Conservation (phyloP, 768 basidiomycete species). For the Pleurotus cornucopiae region DNA sequence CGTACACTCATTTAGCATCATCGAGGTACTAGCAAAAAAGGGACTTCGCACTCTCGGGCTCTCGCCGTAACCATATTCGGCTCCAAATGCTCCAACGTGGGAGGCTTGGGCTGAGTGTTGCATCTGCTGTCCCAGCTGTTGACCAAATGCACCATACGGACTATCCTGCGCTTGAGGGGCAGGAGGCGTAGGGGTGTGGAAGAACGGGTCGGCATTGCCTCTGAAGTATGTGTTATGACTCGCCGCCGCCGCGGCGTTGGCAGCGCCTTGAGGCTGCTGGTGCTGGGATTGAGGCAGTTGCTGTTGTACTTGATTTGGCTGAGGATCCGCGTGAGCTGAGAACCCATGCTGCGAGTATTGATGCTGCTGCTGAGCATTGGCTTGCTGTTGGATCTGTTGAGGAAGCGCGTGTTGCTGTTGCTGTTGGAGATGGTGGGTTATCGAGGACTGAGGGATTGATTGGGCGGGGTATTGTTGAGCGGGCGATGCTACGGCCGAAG, state of each 20-base stretch:
- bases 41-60: slow-evolving; percentile 50
- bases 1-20: slow-evolving; percentile 15
- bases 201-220: slow-evolving; percentile 66
- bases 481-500: slow-evolving; percentile 25
- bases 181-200: slow-evolving; percentile 77
- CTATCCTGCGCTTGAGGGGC: slow-evolving; percentile 59
- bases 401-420: slow-evolving; percentile 35
- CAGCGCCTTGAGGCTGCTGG: slow-evolving; percentile 38
- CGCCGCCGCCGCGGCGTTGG: slow-evolving; percentile 7
- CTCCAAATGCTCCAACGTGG: slow-evolving; percentile 50
- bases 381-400: slow-evolving; percentile 40
- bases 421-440: slow-evolving; percentile 26
- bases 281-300: slow-evolving; percentile 26
- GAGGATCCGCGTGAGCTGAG: slow-evolving; percentile 59
- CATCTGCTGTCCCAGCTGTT: slow-evolving; percentile 43
- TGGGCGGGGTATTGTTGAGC: slow-evolving; percentile 33
- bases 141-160: slow-evolving; percentile 62
- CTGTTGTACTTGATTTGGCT: slow-evolving; percentile 27
- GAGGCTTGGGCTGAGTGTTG: slow-evolving; percentile 41
- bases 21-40: not conserved
- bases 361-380: slow-evolving; percentile 15
- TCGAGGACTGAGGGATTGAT: slow-evolving; percentile 1
- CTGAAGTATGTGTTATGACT: slow-evolving; percentile 63
- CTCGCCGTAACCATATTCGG: slow-evolving; percentile 69
- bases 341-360: slow-evolving; percentile 66